A percentile compares a stretch with the other conserved stretches of the same genome.
These are phyloP conservation scores for Ochetophila trinervis DNA, from an alignment of 306 rosid genomes.

Conservation along the genomic window DNA sequence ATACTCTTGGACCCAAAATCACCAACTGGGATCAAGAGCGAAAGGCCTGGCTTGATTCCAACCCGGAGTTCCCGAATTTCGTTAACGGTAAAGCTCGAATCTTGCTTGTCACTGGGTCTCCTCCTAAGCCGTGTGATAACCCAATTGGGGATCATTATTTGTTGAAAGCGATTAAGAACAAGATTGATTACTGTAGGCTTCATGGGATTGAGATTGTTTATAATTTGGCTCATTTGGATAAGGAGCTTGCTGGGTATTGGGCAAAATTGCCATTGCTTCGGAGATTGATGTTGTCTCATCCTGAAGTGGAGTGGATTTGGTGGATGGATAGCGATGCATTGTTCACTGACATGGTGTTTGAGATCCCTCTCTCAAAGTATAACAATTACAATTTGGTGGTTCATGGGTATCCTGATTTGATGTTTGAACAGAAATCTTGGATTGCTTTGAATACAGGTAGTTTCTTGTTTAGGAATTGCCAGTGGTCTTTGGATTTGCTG, in stretches of 20 bases:
- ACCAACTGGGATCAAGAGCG: conserved; percentile 65
- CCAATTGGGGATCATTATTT: conserved; percentile 92
- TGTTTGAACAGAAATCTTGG: conserved; percentile 95
- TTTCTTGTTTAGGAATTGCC: conserved; percentile 83
- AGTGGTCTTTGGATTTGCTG: conserved; percentile 96
- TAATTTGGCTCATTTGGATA: conserved; percentile 90
- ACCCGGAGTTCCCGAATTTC: conserved; percentile 63
- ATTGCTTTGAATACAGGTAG: conserved; percentile 94
- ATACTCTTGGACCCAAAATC: conserved; percentile 81
- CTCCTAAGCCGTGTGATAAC: conserved; percentile 93
- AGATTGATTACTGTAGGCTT: conserved; percentile 89
- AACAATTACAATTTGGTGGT: conserved; percentile 64
- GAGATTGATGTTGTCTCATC: conserved; percentile 85
- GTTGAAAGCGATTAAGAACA: conserved; percentile 80
- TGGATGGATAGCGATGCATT: conserved; percentile 99
- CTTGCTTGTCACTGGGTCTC: conserved; percentile 85
- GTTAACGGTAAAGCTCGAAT: conserved; percentile 75
- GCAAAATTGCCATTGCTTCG: conserved; percentile 91
- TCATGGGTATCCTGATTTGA: conserved; percentile 93
- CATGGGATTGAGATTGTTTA: conserved; percentile 96
- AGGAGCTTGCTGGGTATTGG: conserved; percentile 97
- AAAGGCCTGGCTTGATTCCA: conserved; percentile 52
- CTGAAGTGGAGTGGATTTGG: conserved; percentile 99
- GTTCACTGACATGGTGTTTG: conserved; percentile 87
- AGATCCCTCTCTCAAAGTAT: conserved; percentile 73